Evolutionary conservation across 176 grass and related monocot species (phyloP), one percentile per base, ranked within the genome.

Genomic region (Musa troglodytarum): DNA sequence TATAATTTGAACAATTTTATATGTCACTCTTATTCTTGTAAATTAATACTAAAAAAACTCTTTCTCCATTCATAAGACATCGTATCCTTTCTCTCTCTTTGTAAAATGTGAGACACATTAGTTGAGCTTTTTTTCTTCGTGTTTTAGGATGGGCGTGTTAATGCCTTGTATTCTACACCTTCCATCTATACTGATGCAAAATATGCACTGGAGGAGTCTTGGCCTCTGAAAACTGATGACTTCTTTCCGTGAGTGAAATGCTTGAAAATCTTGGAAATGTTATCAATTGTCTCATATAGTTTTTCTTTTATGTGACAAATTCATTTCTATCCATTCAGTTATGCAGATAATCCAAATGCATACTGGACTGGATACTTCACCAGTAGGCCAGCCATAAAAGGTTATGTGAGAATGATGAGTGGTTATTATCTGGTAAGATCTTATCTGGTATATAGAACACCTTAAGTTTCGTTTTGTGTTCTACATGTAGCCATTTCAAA

Each of bases 281-380:
- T 68, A 28, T 71, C 19, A 59, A 14, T 29, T 56, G 50, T 49
- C 15, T 73, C 43, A 85, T 69, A 74, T 72, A 43, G n/a, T 65
- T 49, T 54, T 73, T 53, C 50, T 21, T 61, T 63, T 50, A 67
- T 67, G 16, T 14, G 24, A 67, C 21, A 43, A 76, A 76, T 72
- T 77, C 59, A 43, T 89, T 71, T 75, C 77, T 85, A 24, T 67
- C 70, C 11, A 34, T 77, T 53, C 85, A 97, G 94, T 85, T 97
- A 97, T 91, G 94, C 94, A 90, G 94, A 97, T 78, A 29, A 88
- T 49, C 84, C 85, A 68, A 97, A 97, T 83, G 82, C 94, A 50
- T 97, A 97, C 76, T 97, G 94, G 94, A 93, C 94, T 19, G 94
- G 94, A 63, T 97, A 91, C 82, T 97, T 97, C 86, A 97, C 94